Evolutionary conservation across 2,329 filamentous ascomycete genomes (phyloP).

Genomic region (Fusarium goolgardi): DNA sequence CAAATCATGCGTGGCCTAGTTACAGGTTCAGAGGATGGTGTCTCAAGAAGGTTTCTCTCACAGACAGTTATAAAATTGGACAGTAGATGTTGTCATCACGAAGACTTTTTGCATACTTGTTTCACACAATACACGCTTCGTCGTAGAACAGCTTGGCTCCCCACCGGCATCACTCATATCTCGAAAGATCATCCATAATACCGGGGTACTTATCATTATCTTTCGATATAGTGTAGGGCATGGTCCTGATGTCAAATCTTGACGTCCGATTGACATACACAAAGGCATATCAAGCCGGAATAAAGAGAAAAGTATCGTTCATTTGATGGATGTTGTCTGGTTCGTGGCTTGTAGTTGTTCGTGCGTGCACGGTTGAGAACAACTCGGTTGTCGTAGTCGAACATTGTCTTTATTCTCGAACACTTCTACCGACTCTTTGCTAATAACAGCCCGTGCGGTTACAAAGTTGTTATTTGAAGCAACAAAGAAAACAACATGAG

Average conservation of each 20-base stretch:
- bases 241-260: background rate
- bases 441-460: background rate
- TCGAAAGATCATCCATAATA: background rate
- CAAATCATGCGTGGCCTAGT: too few relatives aligned
- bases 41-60: too few relatives aligned
- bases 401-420: background rate
- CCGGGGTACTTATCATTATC: fast-evolving
- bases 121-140: background rate
- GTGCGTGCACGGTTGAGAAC: background rate
- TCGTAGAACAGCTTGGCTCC: background rate
- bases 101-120: background rate
- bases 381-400: background rate
- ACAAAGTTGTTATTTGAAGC: background rate
- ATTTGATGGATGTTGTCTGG: background rate
- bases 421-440: background rate
- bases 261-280: background rate
- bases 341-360: background rate
- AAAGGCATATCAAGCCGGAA: background rate
- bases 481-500: background rate
- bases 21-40: too few relatives aligned
- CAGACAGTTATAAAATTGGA: too few relatives aligned
- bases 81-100: background rate
- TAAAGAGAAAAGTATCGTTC: background rate
- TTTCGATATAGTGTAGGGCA: background rate
- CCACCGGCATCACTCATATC: too few relatives aligned